Percentiles rank a stretch among this genome's conserved stretches.
Evolutionary conservation across 495 filamentous ascomycete genomes (phyloP).

Genomic region (Paragyromitra xinjiangensis): DNA sequence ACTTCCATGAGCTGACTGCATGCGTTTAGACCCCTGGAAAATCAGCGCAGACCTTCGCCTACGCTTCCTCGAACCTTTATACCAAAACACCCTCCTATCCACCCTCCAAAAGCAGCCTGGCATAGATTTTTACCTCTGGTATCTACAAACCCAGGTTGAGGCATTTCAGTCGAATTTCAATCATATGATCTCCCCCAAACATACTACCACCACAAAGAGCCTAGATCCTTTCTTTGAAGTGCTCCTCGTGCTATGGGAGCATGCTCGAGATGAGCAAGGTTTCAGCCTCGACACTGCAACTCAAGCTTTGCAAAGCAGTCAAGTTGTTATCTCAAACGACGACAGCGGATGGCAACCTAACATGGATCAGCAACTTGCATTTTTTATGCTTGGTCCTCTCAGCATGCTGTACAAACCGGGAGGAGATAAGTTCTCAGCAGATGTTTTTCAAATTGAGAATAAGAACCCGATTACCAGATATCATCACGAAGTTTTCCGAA

Average conservation of each 20-base stretch:
- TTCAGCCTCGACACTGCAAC: not conserved
- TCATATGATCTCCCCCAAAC: not conserved
- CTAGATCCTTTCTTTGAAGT: not conserved
- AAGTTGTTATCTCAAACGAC: not conserved
- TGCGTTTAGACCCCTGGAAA: too few species aligned
- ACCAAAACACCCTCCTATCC: not conserved
- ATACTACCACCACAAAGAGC: not conserved
- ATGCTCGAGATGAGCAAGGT: not conserved
- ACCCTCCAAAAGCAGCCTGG: not conserved
- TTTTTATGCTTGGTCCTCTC: not conserved
- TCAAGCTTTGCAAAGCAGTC: not conserved
- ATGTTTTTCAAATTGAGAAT: not conserved
- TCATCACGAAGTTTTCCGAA: not conserved
- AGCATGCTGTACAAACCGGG: constrained; percentile 5
- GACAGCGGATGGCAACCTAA: not conserved
- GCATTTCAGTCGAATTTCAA: not conserved
- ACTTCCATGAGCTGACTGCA: too few species aligned
- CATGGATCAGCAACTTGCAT: not conserved
- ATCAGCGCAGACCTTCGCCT: not conserved
- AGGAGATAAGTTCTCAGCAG: not conserved
- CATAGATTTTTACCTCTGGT: constrained; percentile 4
- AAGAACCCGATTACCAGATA: not conserved
- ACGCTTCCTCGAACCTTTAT: not conserved
- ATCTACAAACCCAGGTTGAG: not conserved
- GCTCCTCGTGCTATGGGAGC: not conserved